These are phyloP conservation scores for Westerdykella ornata DNA, from an alignment of 2,329 filamentous ascomycete species.

Conservation along the genomic window DNA sequence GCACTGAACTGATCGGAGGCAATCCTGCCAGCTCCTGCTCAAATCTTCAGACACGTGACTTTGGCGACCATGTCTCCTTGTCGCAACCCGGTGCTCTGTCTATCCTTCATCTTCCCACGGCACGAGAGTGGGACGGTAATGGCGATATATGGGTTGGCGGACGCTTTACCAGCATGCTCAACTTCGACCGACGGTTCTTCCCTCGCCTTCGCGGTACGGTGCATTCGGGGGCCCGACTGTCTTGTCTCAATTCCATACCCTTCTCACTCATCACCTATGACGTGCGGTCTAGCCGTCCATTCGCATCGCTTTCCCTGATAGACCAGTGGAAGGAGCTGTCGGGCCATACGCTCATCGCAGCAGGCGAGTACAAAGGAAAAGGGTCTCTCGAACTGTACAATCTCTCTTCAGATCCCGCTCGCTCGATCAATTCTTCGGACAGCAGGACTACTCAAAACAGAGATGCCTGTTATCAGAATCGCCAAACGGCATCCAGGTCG, in stretches of 20 bases:
- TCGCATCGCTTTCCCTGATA: constrained; percentile 51
- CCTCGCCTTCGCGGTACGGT: constrained; percentile 70
- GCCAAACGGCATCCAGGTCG: constrained; percentile 72
- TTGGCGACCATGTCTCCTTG: constrained; percentile 58
- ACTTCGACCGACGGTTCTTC: constrained; percentile 84
- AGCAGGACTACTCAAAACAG: constrained; percentile 39
- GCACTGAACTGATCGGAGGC: constrained; percentile 27
- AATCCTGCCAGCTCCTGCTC: constrained; percentile 22
- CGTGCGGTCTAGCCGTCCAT: constrained; percentile 50
- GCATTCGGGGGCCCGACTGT: constrained; percentile 75
- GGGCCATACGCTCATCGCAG: constrained; percentile 67
- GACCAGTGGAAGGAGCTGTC: constrained; percentile 47
- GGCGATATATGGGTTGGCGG: constrained; percentile 84
- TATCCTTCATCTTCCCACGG: constrained; percentile 66
- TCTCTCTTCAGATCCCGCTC: constrained; percentile 39
- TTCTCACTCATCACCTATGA: constrained; percentile 60
- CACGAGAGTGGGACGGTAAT: constrained; percentile 53
- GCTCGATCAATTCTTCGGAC: constrained; percentile 26
- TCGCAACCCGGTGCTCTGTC: constrained; percentile 75
- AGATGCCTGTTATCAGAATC: constrained; percentile 50
- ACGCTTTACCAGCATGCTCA: constrained; percentile 78
- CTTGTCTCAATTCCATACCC: constrained; percentile 63
- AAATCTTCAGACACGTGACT: constrained; percentile 48
- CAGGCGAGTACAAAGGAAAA: constrained; percentile 86
- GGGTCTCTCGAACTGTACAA: constrained; percentile 86